Conservation (phyloP, 2,329 filamentous ascomycete genomes). For the Xylariaceae sp. region DNA sequence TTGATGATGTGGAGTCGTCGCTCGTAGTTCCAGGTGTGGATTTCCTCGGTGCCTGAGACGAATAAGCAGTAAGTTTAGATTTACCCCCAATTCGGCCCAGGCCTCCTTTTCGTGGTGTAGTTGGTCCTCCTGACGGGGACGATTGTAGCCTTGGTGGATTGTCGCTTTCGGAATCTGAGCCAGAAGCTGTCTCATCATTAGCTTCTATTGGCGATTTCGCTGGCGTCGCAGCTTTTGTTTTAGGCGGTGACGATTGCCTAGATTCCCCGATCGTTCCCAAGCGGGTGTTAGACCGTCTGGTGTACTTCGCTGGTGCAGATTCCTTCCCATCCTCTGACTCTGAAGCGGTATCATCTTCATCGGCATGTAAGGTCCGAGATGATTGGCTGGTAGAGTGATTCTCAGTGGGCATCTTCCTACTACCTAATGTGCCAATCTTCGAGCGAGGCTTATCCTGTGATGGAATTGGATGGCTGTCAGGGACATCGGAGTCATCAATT, state of each 20-base stretch:
- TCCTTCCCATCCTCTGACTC: slow-evolving; percentile 34
- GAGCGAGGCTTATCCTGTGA: slow-evolving; percentile 25
- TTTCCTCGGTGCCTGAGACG: slow-evolving; percentile 4
- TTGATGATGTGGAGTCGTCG: slow-evolving; percentile 22
- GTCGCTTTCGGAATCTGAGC: slow-evolving; percentile 25
- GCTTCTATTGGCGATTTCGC: slow-evolving; percentile 23
- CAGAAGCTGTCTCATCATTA: slow-evolving; percentile 37
- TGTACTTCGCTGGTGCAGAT: slow-evolving; percentile 26
- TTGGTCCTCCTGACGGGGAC: slow-evolving; percentile 5
- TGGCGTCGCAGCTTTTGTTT: slow-evolving; percentile 34
- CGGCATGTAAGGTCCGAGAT: slow-evolving; percentile 31
- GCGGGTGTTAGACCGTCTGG: slow-evolving; percentile 18
- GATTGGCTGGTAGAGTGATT: slow-evolving; percentile 32
- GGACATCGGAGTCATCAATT: slow-evolving; percentile 33
- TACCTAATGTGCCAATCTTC: slow-evolving; percentile 33
- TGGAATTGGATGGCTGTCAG: slow-evolving; percentile 29
- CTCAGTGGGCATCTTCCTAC: slow-evolving; percentile 17
- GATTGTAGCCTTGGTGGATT: slow-evolving; percentile 5
- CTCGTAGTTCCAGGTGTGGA: slow-evolving; percentile 2
- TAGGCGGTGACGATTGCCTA: slow-evolving; percentile 40
- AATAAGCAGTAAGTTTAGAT: slow-evolving; percentile 19
- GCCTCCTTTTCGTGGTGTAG: slow-evolving; percentile 23
- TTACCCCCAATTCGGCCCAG: slow-evolving; percentile 39
- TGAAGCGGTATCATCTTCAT: slow-evolving; percentile 41
- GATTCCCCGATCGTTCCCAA: slow-evolving; percentile 32